Evolutionary conservation across 2,329 filamentous ascomycete genomes (phyloP).

Genomic region (Penicillium sp.): DNA sequence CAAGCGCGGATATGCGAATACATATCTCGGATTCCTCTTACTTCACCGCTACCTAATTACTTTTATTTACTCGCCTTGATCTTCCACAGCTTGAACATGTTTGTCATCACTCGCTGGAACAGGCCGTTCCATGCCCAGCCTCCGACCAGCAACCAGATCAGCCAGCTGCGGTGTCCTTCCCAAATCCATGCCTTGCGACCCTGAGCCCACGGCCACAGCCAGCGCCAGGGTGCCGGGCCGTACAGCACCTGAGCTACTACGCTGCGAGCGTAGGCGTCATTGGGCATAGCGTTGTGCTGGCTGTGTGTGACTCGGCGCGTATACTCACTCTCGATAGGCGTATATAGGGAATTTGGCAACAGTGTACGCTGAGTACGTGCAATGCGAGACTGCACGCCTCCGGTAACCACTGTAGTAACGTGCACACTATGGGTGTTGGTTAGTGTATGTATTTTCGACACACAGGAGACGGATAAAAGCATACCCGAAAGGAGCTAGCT

Average conservation of each 20-base stretch:
- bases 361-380: constrained; percentile 49
- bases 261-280: constrained; percentile 50
- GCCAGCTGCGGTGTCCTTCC: constrained; percentile 49
- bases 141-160: constrained; percentile 49
- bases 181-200: constrained; percentile 40
- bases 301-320: constrained; percentile 49
- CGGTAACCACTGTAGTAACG: constrained; percentile 54
- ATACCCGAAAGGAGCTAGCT: constrained; percentile 49
- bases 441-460: not conserved
- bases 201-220: constrained; percentile 47
- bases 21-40: constrained; percentile 26
- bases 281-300: constrained; percentile 50
- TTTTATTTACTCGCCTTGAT: constrained; percentile 16
- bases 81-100: constrained; percentile 49
- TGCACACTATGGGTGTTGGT: constrained; percentile 38
- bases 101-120: constrained; percentile 43
- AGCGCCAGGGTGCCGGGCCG: constrained; percentile 43
- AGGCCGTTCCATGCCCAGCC: constrained; percentile 45
- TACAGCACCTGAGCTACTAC: constrained; percentile 52
- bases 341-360: constrained; percentile 47
- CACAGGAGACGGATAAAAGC: constrained; percentile 4
- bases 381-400: constrained; percentile 57
- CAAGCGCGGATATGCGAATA: constrained; percentile 33
- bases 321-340: constrained; percentile 50
- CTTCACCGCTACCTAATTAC: not conserved